Evolutionary conservation across 2,329 filamentous ascomycete genomes (phyloP).

Genomic region (Beauveria brongniartii): DNA sequence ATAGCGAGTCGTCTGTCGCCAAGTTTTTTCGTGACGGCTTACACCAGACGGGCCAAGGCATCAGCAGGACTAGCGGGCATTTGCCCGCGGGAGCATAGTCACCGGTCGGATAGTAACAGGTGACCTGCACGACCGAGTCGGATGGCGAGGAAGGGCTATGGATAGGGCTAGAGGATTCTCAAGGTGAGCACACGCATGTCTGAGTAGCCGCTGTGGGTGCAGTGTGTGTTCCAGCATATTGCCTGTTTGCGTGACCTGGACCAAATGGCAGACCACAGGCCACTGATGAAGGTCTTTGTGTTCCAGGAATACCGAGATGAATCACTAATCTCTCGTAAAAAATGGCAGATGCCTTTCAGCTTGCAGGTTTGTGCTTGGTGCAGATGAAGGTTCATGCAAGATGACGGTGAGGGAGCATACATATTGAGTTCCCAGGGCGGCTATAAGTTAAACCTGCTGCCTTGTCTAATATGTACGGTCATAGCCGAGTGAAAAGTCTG

Average conservation of each 20-base stretch:
- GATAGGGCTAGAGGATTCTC: not conserved
- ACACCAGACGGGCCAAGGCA: not conserved
- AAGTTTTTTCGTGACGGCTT: not conserved
- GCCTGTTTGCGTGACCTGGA: not conserved
- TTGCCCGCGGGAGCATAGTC: not conserved
- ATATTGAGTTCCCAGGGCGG: not conserved
- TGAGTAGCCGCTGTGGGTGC: not conserved
- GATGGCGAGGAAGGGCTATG: not conserved
- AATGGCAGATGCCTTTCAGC: not conserved
- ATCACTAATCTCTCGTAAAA: not conserved
- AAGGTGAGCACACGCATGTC: not conserved
- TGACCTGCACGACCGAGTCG: not conserved
- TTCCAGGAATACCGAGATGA: not conserved
- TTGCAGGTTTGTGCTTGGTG: not conserved
- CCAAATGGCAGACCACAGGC: not conserved
- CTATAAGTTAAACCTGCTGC: not conserved
- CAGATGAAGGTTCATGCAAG: not conserved
- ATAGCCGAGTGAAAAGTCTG: slow-evolving; percentile 8
- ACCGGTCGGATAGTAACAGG: not conserved
- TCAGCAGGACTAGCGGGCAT: not conserved
- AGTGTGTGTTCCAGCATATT: not conserved
- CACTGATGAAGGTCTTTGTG: not conserved
- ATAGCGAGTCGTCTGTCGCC: not conserved
- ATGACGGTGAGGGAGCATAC: not conserved
- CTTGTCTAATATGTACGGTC: not conserved